Conservation (phyloP, 2,329 filamentous ascomycete genomes). For the Phialophora tarda region DNA sequence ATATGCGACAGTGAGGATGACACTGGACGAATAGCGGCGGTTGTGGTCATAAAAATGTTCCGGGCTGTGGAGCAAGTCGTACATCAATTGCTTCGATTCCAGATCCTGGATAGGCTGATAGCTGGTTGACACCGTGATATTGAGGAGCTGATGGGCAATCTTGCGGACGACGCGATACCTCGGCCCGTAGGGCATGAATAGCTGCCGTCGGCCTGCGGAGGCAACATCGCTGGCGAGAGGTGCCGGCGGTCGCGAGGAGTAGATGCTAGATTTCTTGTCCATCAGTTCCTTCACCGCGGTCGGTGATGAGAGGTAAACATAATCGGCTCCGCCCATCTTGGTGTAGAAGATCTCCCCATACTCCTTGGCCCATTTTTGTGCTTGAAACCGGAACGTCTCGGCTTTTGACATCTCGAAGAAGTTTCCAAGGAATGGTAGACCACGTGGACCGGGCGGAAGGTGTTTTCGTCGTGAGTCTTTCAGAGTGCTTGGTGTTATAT, state of each 20-base stretch:
- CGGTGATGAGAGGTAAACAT: slow-evolving; percentile 55
- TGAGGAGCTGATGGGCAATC: slow-evolving; percentile 53
- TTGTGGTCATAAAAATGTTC: slow-evolving; percentile 55
- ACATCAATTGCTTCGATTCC: slow-evolving; percentile 54
- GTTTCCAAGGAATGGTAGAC: slow-evolving; percentile 33
- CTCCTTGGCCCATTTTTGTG: slow-evolving; percentile 44
- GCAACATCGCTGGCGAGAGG: slow-evolving; percentile 42
- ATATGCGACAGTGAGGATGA: slow-evolving; percentile 59
- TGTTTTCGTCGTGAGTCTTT: slow-evolving; percentile 36
- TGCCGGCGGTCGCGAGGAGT: slow-evolving; percentile 47
- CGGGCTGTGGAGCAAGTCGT: slow-evolving; percentile 48
- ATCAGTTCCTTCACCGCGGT: slow-evolving; percentile 61
- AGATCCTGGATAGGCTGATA: slow-evolving; percentile 59
- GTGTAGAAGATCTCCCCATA: slow-evolving; percentile 46
- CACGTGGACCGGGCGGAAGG: slow-evolving; percentile 34
- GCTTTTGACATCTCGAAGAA: slow-evolving; percentile 39
- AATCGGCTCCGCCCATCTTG: slow-evolving; percentile 43
- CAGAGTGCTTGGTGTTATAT: slow-evolving; percentile 35
- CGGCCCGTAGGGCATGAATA: slow-evolving; percentile 58
- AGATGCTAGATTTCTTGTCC: slow-evolving; percentile 48
- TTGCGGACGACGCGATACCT: slow-evolving; percentile 54
- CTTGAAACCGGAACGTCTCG: slow-evolving; percentile 38
- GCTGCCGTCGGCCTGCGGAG: slow-evolving; percentile 49
- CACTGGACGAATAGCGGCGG: slow-evolving; percentile 56
- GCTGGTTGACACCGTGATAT: slow-evolving; percentile 50